Evolutionary conservation across 106 monocot genomes (phyloP).

Genomic region (Dendrobium nobile): DNA sequence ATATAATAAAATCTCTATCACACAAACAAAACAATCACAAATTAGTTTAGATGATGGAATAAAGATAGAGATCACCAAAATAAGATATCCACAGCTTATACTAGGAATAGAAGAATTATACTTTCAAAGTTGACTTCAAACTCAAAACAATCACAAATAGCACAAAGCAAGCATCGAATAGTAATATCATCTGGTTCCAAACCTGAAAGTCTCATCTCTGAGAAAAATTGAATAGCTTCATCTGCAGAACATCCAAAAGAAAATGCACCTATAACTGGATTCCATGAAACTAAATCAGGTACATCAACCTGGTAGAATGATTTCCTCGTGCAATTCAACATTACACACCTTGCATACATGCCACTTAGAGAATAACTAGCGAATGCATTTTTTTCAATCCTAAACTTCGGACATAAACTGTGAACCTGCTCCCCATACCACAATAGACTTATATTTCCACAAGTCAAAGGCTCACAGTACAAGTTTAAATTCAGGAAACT

Average conservation of each 20-base stretch:
- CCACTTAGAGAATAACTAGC: constrained; percentile 55
- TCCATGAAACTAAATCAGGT: constrained; percentile 77
- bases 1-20: no score
- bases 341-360: constrained; percentile 64
- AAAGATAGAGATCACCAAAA: no score
- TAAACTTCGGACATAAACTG: constrained; percentile 45
- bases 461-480: no score
- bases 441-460: constrained; percentile 22
- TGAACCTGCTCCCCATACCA: constrained; percentile 52
- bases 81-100: no score
- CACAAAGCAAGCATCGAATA: constrained; percentile 37
- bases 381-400: constrained; percentile 26
- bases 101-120: no score
- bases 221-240: constrained; percentile 37
- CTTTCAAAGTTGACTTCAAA: no score
- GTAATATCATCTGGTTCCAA: constrained; percentile 54
- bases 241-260: constrained; percentile 21
- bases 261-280: constrained; percentile 52
- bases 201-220: constrained; percentile 35
- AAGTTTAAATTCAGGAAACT: no score
- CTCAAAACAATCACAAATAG: no score
- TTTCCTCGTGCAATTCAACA: constrained; percentile 38
- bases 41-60: no score
- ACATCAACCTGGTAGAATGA: constrained; percentile 34
- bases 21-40: no score